Conservation (phyloP, 371 early-diverging fungal genomes). For the Mortierella sp. region DNA sequence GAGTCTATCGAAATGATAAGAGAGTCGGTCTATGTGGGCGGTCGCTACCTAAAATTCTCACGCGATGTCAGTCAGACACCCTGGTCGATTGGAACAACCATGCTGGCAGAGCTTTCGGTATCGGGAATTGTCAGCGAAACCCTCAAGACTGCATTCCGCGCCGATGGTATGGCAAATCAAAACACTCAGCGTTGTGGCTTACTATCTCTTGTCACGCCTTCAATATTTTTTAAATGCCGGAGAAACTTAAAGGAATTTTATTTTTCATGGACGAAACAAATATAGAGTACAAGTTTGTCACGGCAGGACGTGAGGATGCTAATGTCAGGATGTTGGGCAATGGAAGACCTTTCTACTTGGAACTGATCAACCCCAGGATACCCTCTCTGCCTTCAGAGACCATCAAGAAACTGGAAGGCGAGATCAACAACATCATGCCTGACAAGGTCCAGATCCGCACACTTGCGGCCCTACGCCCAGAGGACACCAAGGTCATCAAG, state of each 20-base stretch:
- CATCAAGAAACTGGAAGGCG: conserved; percentile 65
- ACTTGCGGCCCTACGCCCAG: conserved; percentile 60
- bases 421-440: conserved; percentile 65
- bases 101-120: conserved; percentile 83
- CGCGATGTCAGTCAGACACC: conserved; percentile 93
- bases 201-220: too few species aligned
- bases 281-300: conserved; percentile 82
- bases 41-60: conserved; percentile 88
- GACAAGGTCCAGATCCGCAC: conserved; percentile 67
- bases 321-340: conserved; percentile 97
- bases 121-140: conserved; percentile 83
- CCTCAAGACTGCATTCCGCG: conserved; percentile 66
- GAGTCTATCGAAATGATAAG: conserved; percentile 60
- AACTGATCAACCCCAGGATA: conserved; percentile 85
- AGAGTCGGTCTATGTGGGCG: conserved; percentile 69
- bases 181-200: background rate
- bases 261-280: background rate
- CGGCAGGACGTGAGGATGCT: conserved; percentile 97
- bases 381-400: conserved; percentile 57
- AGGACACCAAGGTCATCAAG: conserved; percentile 80
- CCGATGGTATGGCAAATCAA: conserved; percentile 59
- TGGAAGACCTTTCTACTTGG: conserved; percentile 96
- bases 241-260: background rate
- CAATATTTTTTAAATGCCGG: background rate
- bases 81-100: conserved; percentile 79